Evolutionary conservation across 768 basidiomycete genomes (phyloP), one percentile per base, ranked within the genome.

Genomic region (Boletus rufocinnamomeus): DNA sequence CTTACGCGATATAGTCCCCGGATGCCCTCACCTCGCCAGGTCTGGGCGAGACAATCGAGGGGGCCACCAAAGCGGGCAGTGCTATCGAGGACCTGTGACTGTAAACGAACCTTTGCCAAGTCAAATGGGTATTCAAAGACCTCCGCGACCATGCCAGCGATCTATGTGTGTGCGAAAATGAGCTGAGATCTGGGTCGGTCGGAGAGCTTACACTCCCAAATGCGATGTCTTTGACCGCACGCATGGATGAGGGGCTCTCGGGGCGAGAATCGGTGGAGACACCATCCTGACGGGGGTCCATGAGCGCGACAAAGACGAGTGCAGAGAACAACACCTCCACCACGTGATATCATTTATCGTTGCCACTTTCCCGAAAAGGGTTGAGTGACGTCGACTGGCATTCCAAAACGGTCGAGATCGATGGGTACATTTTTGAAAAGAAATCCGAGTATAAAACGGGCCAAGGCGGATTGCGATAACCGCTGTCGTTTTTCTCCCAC

Each of bases 71-170:
- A 88, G 14, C 82, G 78, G 28, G 80, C 73, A n/a, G 79, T 72
- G 38, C 73, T 69, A 66, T 91, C 88, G 27, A 95, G 81, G 5
- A 93, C 88, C 71, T 96, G 94, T 4, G 91, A 83, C 75, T 96
- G 94, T 16, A 97, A 78, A 50, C 93, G 84, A 59, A 98, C 94
- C 76, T 95, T 95, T 62, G 91, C 89, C 38, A 96, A 81, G 76
- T 96, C 94, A 67, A 95, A 94, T 3, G 94, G 95, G 68, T 94
- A 93, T 75, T 94, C 94, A 63, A 95, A 88, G 8, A 94, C 80
- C 74, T 93, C 92, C 23, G 92, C 88, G 13, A 83, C 80, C 79
- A 95, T 91, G 13, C 93, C 93, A 51, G 93, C 91, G 25, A 83
- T 70, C 91, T 91, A 53, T 47, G 32, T 50, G 59, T 21, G 47